Conservation (phyloP, 495 filamentous ascomycete species). For the Penicillium lagena region DNA sequence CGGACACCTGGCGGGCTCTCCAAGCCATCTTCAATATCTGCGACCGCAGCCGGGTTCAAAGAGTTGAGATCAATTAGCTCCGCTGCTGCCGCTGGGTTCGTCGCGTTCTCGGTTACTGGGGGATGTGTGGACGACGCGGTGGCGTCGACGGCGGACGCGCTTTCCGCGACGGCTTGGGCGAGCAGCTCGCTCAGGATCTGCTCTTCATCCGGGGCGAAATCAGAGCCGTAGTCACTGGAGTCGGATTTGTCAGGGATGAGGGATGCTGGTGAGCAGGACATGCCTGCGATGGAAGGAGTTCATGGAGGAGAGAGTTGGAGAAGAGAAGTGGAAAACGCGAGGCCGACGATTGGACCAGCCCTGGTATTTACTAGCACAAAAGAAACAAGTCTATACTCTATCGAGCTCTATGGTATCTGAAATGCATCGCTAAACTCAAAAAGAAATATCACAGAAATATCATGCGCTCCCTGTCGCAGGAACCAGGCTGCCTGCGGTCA, state of each 20-base stretch:
- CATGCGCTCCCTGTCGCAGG: constrained; percentile 21
- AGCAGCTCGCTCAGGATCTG: constrained; percentile 42
- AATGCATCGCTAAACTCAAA: background rate
- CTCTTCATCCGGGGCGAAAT: constrained; percentile 61
- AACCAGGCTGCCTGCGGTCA: constrained; percentile 3
- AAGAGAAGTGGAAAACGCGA: constrained; percentile 1
- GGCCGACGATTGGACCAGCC: background rate
- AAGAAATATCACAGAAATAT: constrained; percentile 13
- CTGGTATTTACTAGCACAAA: background rate
- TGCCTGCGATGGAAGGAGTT: constrained; percentile 24
- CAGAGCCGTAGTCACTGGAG: constrained; percentile 61
- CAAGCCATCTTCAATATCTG: constrained; percentile 35
- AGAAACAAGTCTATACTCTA: background rate
- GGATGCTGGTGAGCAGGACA: constrained; percentile 28
- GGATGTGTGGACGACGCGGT: constrained; percentile 1
- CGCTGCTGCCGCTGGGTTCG: background rate
- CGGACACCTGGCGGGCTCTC: constrained; percentile 20
- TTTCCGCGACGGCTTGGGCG: constrained; percentile 21
- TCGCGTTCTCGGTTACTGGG: constrained; percentile 3
- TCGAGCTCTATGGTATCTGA: constrained; percentile 14
- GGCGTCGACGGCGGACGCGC: constrained; percentile 17
- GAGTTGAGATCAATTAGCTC: constrained; percentile 3
- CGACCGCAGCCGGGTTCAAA: constrained; percentile 8
- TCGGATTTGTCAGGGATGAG: constrained; percentile 8
- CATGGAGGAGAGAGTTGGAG: constrained; percentile 9